Base-by-base conservation (phyloP, 208 protist species). In the Crithidia brevicula region DNA sequence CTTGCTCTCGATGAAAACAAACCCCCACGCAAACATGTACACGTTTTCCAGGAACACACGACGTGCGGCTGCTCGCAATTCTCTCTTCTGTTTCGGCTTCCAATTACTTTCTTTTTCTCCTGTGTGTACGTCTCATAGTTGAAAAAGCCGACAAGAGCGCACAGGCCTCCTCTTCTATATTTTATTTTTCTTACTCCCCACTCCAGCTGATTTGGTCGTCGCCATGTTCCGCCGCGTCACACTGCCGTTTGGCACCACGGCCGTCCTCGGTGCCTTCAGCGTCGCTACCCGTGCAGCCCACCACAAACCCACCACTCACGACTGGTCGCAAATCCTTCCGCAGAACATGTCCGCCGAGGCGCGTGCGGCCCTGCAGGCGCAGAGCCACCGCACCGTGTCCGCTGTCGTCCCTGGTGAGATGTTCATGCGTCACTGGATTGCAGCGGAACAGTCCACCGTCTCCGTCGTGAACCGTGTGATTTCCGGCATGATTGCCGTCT, bases 341-440 rank as follows among this genome's bases (percentile, higher is more conserved):
- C 79, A 79, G 34, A 47, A 66, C 13, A 82, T 95, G 18, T 86
- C 81, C 4, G 18, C 54, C 3, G 86, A 88, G 54, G 92, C 91
- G 67, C 58, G 43, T 31, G 64, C 68, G 18, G 62, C 59, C 31
- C 49, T 95, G 10, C 30, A 73, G 22, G 60, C 78, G 38, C 88
- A 97, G 73, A 81, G 70, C 18, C 54, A 81, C 63, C 88, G 92
- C 25, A 80, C 88, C 47, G 85, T 97, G 30, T 95, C 89, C 11
- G 82, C 67, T 11, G 89, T 95, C 9, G 90, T 95, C 16, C 92
- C 92, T 18, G 92, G 92, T 38, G 88, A 97, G 74, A 72, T 97
- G 80, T 97, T 97, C 50, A 97, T 97, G 90, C 89, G 89, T 31
- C 89, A 97, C 74, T 97, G 90, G 88, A 93, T 95, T 53, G 79